Evolutionary conservation across 2,329 filamentous ascomycete genomes (phyloP).

Genomic region (Xylariaceae sp.): DNA sequence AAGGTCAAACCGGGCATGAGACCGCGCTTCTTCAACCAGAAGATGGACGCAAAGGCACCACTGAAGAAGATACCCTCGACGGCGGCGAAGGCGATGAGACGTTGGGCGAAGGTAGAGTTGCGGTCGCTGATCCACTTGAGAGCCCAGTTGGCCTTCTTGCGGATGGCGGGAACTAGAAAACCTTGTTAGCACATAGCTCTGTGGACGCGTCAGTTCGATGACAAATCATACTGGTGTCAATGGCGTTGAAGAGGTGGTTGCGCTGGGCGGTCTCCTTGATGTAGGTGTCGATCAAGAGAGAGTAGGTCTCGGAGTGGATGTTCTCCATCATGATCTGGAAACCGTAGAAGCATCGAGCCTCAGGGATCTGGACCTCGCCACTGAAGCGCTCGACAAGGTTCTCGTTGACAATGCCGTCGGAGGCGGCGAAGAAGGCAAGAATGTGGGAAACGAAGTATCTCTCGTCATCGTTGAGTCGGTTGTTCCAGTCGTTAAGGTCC

Average conservation of each 20-base stretch:
- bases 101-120: constrained; percentile 90
- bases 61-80: constrained; percentile 99
- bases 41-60: constrained; percentile 96
- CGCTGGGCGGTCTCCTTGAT: constrained; percentile 96
- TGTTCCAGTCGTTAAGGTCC: constrained; percentile 99
- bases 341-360: constrained; percentile 98
- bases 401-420: constrained; percentile 98
- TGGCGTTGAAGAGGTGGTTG: constrained; percentile 93
- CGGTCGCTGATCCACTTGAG: constrained; percentile 91
- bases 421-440: constrained; percentile 97
- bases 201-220: not conserved
- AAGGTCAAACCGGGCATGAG: constrained; percentile 98
- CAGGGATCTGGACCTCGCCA: constrained; percentile 90
- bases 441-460: constrained; percentile 98
- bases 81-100: constrained; percentile 92
- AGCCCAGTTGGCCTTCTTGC: constrained; percentile 98
- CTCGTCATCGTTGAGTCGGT: constrained; percentile 93
- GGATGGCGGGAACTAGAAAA: constrained; percentile 78
- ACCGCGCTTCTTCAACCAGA: constrained; percentile 99
- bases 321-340: constrained; percentile 99
- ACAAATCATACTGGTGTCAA: constrained; percentile 76
- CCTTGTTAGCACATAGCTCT: constrained; percentile 14
- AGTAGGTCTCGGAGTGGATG: constrained; percentile 99
- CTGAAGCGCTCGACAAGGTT: constrained; percentile 98
- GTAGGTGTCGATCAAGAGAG: constrained; percentile 96